Base-by-base conservation (phyloP, 441 rosid genomes). In the Gossypium lobatum region DNA sequence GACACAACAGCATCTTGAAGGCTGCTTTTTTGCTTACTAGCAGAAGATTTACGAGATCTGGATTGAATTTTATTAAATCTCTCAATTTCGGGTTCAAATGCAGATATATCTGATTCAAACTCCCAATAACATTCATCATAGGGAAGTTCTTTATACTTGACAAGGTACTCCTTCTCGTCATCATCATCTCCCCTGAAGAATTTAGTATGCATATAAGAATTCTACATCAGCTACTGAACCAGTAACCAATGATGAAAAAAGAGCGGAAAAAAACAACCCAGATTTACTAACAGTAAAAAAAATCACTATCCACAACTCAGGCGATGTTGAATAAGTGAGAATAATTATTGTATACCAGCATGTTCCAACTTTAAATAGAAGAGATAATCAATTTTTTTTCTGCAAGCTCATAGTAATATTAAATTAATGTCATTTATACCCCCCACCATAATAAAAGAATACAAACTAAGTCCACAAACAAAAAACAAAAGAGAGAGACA, bases 81-180 rank as follows among this genome's bases (percentile, higher is more conserved):
- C 78, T 93, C 96, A 70, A 96, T 91, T 80, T 92, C 97, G 64
- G 91, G 89, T 81, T 88, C 95, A 85, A 93, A 96, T 26, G 97
- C 83, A 74, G 95, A 88, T 78, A 96, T 85, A 72, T 96, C 98
- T 42, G 95, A 78, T 85, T 92, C 97, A 72, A 88, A 93, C 74
- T 96, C 99, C 99, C 99, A 96, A 68, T 96, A 93, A 72, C 98
- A 93, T 80, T 96, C 99, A 80, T 96, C 99, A 75, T 96, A 96
- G 14, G 88, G 3, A 76, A 96, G 97, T 77, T 96, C 99, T 83
- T 96, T 96, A 85, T 92, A 93, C 84, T 96, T 96, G 10, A 96
- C 99, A 72, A 93, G 83, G 84, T 96, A 96, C 79, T 96, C 93
- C 82, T 83, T 89, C 83, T 21, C 34, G 13, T 83, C 97, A 16